These are phyloP conservation scores for Sporothrix mexicana DNA, from an alignment of 2,329 filamentous ascomycete genomes.

Conservation along the genomic window DNA sequence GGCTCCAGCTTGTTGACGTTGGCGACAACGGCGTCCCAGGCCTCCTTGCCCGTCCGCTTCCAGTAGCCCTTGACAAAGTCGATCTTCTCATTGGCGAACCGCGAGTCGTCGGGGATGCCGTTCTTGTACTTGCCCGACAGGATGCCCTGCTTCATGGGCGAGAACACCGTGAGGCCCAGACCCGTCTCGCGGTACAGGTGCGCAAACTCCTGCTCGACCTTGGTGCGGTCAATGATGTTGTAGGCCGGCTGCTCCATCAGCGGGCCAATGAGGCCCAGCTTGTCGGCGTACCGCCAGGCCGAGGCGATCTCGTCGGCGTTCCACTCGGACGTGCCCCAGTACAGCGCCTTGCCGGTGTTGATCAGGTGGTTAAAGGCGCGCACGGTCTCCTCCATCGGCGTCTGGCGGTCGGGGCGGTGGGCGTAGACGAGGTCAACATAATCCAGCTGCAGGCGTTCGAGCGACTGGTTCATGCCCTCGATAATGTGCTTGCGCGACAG, in stretches of 20 bases:
- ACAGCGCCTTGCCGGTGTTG: slow-evolving; percentile 71
- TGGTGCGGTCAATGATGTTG: slow-evolving; percentile 64
- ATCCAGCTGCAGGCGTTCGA: slow-evolving; percentile 65
- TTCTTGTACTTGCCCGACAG: slow-evolving; percentile 69
- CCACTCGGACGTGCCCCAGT: slow-evolving; percentile 77
- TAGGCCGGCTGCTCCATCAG: slow-evolving; percentile 72
- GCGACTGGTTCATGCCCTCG: slow-evolving; percentile 62
- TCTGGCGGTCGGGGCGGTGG: slow-evolving; percentile 63
- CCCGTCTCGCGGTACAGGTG: slow-evolving; percentile 62
- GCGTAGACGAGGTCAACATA: slow-evolving; percentile 71
- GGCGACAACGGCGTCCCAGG: slow-evolving; percentile 59
- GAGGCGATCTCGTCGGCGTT: slow-evolving; percentile 69
- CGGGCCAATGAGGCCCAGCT: slow-evolving; percentile 65
- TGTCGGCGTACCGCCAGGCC: slow-evolving; percentile 65
- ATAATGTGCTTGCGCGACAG: slow-evolving; percentile 59
- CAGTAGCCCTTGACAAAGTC: slow-evolving; percentile 61
- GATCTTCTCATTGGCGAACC: slow-evolving; percentile 62
- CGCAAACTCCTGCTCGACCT: slow-evolving; percentile 61
- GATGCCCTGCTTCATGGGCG: slow-evolving; percentile 60
- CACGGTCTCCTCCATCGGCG: slow-evolving; percentile 68
- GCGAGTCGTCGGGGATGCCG: slow-evolving; percentile 64
- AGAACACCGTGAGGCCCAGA: slow-evolving; percentile 61
- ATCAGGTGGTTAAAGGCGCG: slow-evolving; percentile 56
- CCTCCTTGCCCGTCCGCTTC: slow-evolving; percentile 58
- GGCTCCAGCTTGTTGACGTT: slow-evolving; percentile 65